Evolutionary conservation across 1,284 basidiomycete genomes (phyloP), one percentile per base, ranked within the genome.

Genomic region (Pseudozyma sp.): DNA sequence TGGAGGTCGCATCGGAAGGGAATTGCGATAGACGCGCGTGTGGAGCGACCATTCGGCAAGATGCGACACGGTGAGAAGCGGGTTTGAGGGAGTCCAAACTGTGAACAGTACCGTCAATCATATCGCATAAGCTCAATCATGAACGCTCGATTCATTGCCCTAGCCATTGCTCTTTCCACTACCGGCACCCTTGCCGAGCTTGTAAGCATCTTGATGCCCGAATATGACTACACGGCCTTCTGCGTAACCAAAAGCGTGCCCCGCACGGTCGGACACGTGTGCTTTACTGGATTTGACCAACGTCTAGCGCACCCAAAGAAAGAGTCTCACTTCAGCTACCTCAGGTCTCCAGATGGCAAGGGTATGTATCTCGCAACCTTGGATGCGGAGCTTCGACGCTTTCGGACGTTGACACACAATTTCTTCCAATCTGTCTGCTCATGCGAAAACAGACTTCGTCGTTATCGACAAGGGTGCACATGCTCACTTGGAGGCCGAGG

Each of bases 1-100:
- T n/a, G n/a, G 31, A 18, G 59, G 59, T 7, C 51, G 63, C 51
- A 48, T 13, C 3, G 60, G 63, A 14, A 55, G 40, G 5, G 56
- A 58, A 42, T 49, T 54, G 34, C 62, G 69, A 38, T 78, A 58
- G 52, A 79, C 39, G 3, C 62, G 50, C 10, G 66, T 59, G 16
- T 78, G 68, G 2, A 84, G 77, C 69, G 83, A 79, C 86, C 81
- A 57, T 86, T 78, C 80, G 18, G 79, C 75, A 36, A 83, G 63
- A 60, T 79, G 80, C 21, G 79, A 75, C 9, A 83, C 68, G 14
- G 70, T 61, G n/a, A 83, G 70, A 31, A 31, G 25, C 25, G 25
- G 6, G 25, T 6, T 31, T 31, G 25, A 31, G 25, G 25, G 6
- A 31, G 6, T 31, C 25, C 6, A 3, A 6, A 31, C 25, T 31